Base-by-base conservation (phyloP, 2,329 filamentous ascomycete genomes). In the Thermoascus crustaceus region DNA sequence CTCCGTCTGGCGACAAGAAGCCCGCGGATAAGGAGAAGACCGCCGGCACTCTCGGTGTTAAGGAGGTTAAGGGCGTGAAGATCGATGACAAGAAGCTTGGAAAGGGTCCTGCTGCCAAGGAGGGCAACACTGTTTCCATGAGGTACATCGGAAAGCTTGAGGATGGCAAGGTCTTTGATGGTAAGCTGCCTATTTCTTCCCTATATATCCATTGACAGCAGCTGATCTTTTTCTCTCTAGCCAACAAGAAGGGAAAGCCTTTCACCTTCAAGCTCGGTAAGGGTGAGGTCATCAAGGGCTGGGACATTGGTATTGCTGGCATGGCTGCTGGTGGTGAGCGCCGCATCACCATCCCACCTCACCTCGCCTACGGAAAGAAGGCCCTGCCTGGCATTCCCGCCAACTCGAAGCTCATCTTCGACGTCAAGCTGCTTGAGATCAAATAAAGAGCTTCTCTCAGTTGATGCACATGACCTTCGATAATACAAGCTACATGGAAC, bases 231-330 rank as follows among this genome's bases (percentile, higher is more conserved):
- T 31, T 13, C 22, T 14, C 3, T 46, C 27, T 53, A 88, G 85
- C 87, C 65, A 96, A 98, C 76, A 98, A 96, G 76, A 95, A 93
- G 72, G 91, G 91, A 54, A 88, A 94, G 72, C 89, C 93, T 39
- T 98, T 98, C 71, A 76, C 75, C 49, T 96, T 96, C 78, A 94
- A 89, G 73, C 79, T 93, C 42, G 93, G 91, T 50, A 78, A 80
- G 59, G 88, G 88, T 43, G 85, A 96, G 65, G 93, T 98, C 55
- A 98, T 98, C 72, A 91, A 94, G 76, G 91, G 91, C 50, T 96
- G 91, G 93, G 93, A 98, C 62, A 77, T 96, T 47, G 91, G 91
- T 67, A 72, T 98, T 50, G 73, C 76, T 49, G 93, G 93, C 66
- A 95, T 98, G 86, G 72, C 80, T 50, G 81, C 88, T 49, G 91